Conservation (phyloP, 202 grass and related monocot species). For the Panicum virgatum region DNA sequence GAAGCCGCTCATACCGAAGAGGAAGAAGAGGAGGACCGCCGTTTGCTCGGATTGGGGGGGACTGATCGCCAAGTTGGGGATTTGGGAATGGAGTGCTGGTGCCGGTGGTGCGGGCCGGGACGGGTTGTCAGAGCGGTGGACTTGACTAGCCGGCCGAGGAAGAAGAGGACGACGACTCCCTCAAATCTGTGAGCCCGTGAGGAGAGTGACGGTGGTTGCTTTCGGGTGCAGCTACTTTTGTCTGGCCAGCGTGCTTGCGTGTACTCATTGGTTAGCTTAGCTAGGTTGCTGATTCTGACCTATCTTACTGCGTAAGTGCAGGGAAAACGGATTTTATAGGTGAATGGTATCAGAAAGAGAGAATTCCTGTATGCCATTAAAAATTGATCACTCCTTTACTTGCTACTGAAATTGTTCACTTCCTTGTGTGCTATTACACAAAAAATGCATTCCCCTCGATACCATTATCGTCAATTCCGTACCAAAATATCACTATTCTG, state of each 20-base stretch:
- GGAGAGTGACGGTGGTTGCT: background rate
- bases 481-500: no score
- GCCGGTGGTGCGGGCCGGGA: background rate
- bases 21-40: no score
- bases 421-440: no score
- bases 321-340: no score
- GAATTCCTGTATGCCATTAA: no score
- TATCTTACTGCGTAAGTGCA: background rate
- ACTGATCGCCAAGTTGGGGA: no score
- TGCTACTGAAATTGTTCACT: no score
- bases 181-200: background rate
- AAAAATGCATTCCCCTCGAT: no score
- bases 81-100: background rate
- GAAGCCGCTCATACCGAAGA: conserved; percentile 53
- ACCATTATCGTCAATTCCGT: no score
- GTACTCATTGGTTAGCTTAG: background rate
- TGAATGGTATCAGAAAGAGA: no score
- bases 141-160: background rate
- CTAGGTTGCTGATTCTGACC: background rate
- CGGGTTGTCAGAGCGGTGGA: background rate
- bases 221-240: background rate
- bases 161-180: conserved; percentile 6
- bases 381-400: no score
- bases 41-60: background rate
- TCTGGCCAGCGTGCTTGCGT: background rate